Evolutionary conservation across 345 rosid species (phyloP).

Genomic region (Populus nigra): DNA sequence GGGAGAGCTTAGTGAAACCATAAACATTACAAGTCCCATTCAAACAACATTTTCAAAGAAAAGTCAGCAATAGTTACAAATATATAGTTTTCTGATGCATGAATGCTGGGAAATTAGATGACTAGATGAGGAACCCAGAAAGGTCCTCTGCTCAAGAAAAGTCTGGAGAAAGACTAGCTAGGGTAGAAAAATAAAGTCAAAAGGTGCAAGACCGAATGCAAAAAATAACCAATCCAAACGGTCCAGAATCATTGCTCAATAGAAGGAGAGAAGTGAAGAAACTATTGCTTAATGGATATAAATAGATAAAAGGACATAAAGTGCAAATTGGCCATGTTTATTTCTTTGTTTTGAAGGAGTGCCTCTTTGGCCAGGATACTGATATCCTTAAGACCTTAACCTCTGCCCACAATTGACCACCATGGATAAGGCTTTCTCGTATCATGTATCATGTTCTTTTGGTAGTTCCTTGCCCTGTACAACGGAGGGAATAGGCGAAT

Average conservation of each 20-base stretch:
- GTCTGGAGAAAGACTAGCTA: background rate
- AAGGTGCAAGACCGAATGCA: conserved; percentile 1
- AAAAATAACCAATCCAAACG: conserved; percentile 3
- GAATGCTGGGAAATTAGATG: background rate
- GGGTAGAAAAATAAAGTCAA: conserved; percentile 22
- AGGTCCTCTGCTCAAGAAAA: background rate
- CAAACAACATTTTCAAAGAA: background rate
- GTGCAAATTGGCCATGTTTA: background rate
- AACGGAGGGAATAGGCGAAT: background rate
- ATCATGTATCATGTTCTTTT: background rate
- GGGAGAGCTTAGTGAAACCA: background rate
- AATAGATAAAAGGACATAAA: background rate
- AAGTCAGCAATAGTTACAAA: background rate
- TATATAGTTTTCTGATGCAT: background rate
- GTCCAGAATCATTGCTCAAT: conserved; percentile 6
- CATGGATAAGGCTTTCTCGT: background rate
- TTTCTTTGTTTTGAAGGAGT: conserved; percentile 8
- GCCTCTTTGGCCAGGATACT: conserved; percentile 16
- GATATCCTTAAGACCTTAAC: background rate
- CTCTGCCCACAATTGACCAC: background rate
- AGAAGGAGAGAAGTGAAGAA: background rate
- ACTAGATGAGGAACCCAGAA: background rate
- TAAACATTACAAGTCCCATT: conserved; percentile 5
- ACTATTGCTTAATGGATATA: background rate
- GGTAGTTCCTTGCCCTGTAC: background rate